Base-by-base conservation (phyloP, 1,139 yeast species). In the Yamadazyma diospyri region DNA sequence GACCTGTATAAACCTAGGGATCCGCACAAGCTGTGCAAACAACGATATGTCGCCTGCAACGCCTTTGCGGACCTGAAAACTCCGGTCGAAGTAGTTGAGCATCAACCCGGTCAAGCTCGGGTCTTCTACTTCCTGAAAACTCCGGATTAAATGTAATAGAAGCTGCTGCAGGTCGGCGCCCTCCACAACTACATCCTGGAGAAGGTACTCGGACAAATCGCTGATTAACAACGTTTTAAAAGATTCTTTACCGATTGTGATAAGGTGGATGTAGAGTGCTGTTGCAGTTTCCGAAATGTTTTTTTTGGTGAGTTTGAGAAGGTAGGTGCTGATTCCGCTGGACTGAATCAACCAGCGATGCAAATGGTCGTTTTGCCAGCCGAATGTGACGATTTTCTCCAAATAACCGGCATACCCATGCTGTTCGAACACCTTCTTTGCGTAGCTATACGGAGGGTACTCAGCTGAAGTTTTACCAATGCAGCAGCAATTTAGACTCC, bases 191-290 rank as follows among this genome's bases (percentile, higher is more conserved):
- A 11, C 20, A 14, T 22, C 24, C n/a, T 23, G 25, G 16, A 10
- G n/a, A 16, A 25, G 19, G 12, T 16, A 16, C 9, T 27, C 31
- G 2, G 26, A 4, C 20, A 34, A 19, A 19, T 34, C 37, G 26
- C 29, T 34, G 14, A 30, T 17, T 5, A 34, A 27, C 9, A 26
- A 22, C 2, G 23, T 13, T 7, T 18, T 24, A 2, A 33, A 4
- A 12, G 22, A 19, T 7, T 24, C 31, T 4, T 11, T 14, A 13
- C 25, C 23, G 5, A 6, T 12, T n/a, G 8, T 10, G 4, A 32
- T 27, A 20, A 32, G 10, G 9, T 18, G 6, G 4, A 28, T 19
- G 12, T 33, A 33, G 8, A 18, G 9, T 7, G 8, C 20, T 13
- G 15, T 23, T 13, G 25, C 13, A 9, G 16, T 11, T 15, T 11